phyloP scores from a whole-genome alignment of 495 filamentous ascomycete genomes.

The Penicillium arizonense region DNA sequence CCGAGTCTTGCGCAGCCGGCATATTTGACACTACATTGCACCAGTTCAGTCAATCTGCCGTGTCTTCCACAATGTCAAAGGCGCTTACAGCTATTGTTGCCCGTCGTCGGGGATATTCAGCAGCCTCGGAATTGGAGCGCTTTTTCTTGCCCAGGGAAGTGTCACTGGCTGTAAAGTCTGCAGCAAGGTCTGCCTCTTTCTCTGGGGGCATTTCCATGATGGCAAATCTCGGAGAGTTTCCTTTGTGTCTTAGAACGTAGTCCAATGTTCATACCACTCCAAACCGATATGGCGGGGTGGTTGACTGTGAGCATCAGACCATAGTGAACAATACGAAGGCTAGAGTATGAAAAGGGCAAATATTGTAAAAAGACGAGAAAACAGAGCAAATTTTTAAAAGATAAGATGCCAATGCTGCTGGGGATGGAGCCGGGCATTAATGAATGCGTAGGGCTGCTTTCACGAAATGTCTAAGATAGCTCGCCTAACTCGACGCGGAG shows the following conservation, averaged over 20 bases:
- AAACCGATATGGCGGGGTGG: not conserved
- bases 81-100: slow-evolving; percentile 68
- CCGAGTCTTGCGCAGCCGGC: slow-evolving; percentile 76
- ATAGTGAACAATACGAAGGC: not conserved
- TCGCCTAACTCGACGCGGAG: not conserved
- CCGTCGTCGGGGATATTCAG: slow-evolving; percentile 67
- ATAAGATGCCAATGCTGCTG: too few relatives aligned
- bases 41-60: not conserved
- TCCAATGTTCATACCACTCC: not conserved
- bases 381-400: too few relatives aligned
- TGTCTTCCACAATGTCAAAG: not conserved
- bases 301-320: not conserved
- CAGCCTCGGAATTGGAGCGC: slow-evolving; percentile 62
- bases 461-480: not conserved
- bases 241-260: not conserved
- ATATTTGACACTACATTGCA: slow-evolving; percentile 69
- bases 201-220: not conserved
- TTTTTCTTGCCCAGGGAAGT: slow-evolving; percentile 41
- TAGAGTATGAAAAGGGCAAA: not conserved
- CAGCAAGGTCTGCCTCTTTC: not conserved
- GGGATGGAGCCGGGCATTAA: not conserved
- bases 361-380: too few relatives aligned
- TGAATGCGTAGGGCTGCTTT: not conserved
- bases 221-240: not conserved
- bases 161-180: slow-evolving; percentile 1